Evolutionary conservation across 129 eudicot species (phyloP), one percentile per base, ranked within the genome.

Genomic region (Gnaphalium uliginosum): DNA sequence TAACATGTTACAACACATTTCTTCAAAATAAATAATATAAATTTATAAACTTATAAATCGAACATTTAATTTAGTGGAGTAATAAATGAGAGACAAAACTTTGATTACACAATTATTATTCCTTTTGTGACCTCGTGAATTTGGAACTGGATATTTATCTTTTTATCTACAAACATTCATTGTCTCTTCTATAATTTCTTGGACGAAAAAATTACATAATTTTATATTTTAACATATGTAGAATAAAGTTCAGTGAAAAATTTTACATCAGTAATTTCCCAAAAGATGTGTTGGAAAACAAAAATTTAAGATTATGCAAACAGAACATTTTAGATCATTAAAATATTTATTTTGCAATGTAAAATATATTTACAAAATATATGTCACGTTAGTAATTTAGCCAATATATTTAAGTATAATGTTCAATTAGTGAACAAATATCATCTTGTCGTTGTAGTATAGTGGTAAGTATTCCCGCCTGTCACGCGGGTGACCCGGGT

Each of bases 401-500:
- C 53, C 4, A 3, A 14, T 46, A 46, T 46, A 5, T 46, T 1
- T 41, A 1, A 10, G 0, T 41, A 10, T 9, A 10, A 3, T 0
- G 1, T 41, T 43, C 4, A 43, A 8, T 2, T 43, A 3, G 3
- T 2, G 51, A 39, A 0, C 2, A 4, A 0, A 8, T 11, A 10
- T 11, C 35, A 25, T 24, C 0, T 77, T 26, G 92, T 91, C 97
- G 92, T 88, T 88, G 92, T 91, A 88, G 95, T 91, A 92, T 85
- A 89, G 92, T 89, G 90, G 92, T 89, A 63, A 92, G 97, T 89
- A 85, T 92, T 87, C 92, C 90, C 91, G 97, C 96, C 96, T 92
- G 92, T 89, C 93, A 91, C 96, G 84, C 89, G 89, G 93, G 92
- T 82, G 96, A 92, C 97, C 90, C 92, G 97, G 90, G 96, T 91